Conservation (phyloP, 768 basidiomycete genomes). For the Boletus rufocinnamomeus region DNA sequence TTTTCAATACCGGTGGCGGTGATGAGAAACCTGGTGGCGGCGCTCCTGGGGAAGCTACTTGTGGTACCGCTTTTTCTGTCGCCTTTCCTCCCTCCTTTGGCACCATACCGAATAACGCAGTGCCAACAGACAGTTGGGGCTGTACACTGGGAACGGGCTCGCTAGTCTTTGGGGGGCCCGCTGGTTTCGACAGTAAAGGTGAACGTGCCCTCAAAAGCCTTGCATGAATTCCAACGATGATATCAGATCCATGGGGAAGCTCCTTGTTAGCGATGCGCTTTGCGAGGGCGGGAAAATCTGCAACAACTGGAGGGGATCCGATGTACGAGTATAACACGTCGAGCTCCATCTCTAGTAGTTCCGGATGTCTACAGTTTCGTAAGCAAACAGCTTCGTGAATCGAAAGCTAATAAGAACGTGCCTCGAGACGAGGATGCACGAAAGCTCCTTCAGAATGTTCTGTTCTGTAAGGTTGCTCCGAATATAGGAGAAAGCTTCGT, state of each 20-base stretch:
- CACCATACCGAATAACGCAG: too few relatives aligned
- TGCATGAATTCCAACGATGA: constrained; percentile 21
- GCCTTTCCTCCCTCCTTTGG: background rate
- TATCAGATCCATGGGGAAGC: constrained; percentile 23
- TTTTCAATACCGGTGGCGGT: background rate
- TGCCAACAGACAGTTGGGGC: too few relatives aligned
- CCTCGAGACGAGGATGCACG: constrained; percentile 24
- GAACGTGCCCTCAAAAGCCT: constrained; percentile 16
- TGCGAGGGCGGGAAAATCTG: constrained; percentile 12
- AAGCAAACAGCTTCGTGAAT: background rate
- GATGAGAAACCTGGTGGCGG: background rate
- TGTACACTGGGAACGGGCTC: too few relatives aligned
- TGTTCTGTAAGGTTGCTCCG: constrained; percentile 17
- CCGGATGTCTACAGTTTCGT: constrained; percentile 8
- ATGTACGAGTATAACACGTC: constrained; percentile 25
- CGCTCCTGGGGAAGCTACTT: background rate
- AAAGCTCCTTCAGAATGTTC: constrained; percentile 28
- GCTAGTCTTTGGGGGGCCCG: background rate
- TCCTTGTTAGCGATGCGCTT: constrained; percentile 22
- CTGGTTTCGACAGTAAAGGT: background rate
- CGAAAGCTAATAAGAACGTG: background rate
- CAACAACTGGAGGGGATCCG: constrained; percentile 14
- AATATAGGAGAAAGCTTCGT: constrained; percentile 20
- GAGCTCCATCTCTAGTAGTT: constrained; percentile 23
- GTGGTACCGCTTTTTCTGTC: background rate